phyloP scores from a whole-genome alignment of 257 asterid genomes.

The Cruciata laevipes region DNA sequence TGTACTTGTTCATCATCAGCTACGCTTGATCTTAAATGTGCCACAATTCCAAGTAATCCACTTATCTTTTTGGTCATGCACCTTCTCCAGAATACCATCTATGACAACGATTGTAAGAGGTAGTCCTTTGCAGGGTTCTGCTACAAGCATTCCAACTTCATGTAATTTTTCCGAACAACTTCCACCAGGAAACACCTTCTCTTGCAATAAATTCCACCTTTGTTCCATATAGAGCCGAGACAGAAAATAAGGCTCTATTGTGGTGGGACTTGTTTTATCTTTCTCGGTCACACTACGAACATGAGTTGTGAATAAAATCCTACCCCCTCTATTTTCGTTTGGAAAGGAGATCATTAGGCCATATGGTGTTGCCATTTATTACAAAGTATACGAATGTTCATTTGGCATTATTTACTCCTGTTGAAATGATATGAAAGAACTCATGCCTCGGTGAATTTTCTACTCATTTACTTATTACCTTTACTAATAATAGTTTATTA shows the following conservation, averaged over 20 bases:
- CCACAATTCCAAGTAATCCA: neutral
- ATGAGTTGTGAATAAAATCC: neutral
- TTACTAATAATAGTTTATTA: no score
- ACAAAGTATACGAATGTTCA: no score
- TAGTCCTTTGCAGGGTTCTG: neutral
- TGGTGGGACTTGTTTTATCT: neutral
- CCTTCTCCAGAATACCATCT: neutral
- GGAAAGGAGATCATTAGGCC: neutral
- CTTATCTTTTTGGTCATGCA: neutral
- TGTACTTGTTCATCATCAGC: neutral
- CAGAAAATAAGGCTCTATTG: neutral
- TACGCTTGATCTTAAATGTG: neutral
- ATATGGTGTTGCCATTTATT: no score
- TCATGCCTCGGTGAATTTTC: no score
- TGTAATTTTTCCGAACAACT: neutral
- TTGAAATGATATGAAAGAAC: no score
- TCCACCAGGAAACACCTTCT: neutral
- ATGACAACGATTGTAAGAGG: constrained; percentile 1
- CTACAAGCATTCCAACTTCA: neutral
- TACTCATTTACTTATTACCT: no score
- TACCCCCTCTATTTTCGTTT: neutral
- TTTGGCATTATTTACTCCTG: no score
- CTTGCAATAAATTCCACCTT: neutral
- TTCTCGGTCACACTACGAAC: neutral
- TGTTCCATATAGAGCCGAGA: neutral